Evolutionary conservation across 345 rosid species (phyloP).

Genomic region (Toxicodendron radicans): DNA sequence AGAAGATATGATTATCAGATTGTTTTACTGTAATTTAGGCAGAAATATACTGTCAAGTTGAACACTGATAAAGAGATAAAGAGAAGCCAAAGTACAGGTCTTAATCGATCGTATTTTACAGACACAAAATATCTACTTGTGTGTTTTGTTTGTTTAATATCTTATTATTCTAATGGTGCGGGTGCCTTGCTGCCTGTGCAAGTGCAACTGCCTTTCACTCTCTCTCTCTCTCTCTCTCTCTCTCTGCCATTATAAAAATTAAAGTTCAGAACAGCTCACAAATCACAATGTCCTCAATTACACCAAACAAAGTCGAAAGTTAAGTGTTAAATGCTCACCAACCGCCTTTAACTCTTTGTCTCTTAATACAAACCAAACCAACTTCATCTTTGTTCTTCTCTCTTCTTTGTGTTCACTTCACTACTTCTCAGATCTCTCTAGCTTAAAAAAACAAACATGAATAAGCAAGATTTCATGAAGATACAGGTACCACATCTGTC

Average conservation of each 20-base stretch:
- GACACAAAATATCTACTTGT: neutral
- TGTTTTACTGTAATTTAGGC: neutral
- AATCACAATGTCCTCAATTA: neutral
- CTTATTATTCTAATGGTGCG: neutral
- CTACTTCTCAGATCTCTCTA: neutral
- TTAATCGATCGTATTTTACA: neutral
- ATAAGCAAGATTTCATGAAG: conserved; percentile 24
- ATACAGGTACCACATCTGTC: conserved; percentile 4
- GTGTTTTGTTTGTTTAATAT: neutral
- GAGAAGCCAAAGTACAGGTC: too few relatives aligned
- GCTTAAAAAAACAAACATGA: neutral
- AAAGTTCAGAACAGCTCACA: neutral
- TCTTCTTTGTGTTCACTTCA: neutral
- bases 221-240: conserved; percentile 20
- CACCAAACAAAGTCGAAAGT: neutral
- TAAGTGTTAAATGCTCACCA: conserved; percentile 13
- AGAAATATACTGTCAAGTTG: too few relatives aligned
- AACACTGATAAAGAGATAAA: too few relatives aligned
- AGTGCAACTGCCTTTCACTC: conserved; percentile 2
- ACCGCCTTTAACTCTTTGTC: conserved; percentile 10
- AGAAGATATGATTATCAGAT: too few relatives aligned
- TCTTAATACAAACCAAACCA: neutral
- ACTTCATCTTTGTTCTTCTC: neutral
- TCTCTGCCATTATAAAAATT: neutral
- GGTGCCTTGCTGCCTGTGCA: neutral